These are phyloP conservation scores for Ceratobasidium sp. DNA, from an alignment of 1,284 basidiomycete species.

Conservation along the genomic window DNA sequence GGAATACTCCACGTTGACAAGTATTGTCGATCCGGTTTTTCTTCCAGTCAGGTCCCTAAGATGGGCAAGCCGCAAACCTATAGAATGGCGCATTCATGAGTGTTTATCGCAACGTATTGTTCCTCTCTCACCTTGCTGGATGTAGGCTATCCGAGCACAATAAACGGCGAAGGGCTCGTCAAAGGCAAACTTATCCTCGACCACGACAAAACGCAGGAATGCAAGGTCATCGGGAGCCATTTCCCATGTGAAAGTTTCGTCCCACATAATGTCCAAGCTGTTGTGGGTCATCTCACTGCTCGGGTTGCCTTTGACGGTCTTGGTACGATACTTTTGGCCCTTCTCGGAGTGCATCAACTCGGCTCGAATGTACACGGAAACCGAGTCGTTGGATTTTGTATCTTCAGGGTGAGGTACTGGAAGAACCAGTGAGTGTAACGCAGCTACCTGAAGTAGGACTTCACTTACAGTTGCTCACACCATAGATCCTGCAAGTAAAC, in stretches of 20 bases:
- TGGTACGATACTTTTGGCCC: constrained; percentile 41
- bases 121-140: constrained; percentile 22
- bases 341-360: constrained; percentile 37
- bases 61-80: constrained; percentile 34
- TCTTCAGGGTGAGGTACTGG: constrained; percentile 32
- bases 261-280: constrained; percentile 34
- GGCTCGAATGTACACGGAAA: constrained; percentile 32
- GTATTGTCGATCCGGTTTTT: constrained; percentile 30
- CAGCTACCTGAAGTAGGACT: background rate
- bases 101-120: background rate
- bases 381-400: constrained; percentile 28
- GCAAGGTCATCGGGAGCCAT: constrained; percentile 19
- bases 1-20: constrained; percentile 21
- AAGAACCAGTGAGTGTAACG: background rate
- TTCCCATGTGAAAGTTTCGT: constrained; percentile 36
- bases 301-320: constrained; percentile 16
- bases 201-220: constrained; percentile 27
- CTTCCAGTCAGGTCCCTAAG: constrained; percentile 35
- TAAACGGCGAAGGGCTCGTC: constrained; percentile 35
- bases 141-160: constrained; percentile 22
- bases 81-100: background rate
- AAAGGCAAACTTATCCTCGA: constrained; percentile 39
- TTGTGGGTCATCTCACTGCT: constrained; percentile 25
- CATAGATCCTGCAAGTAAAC: constrained; percentile 38
- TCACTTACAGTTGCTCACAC: constrained; percentile 29